These are phyloP conservation scores for Yamadazyma oceani DNA, from an alignment of 1,139 yeast genomes.

Conservation along the genomic window DNA sequence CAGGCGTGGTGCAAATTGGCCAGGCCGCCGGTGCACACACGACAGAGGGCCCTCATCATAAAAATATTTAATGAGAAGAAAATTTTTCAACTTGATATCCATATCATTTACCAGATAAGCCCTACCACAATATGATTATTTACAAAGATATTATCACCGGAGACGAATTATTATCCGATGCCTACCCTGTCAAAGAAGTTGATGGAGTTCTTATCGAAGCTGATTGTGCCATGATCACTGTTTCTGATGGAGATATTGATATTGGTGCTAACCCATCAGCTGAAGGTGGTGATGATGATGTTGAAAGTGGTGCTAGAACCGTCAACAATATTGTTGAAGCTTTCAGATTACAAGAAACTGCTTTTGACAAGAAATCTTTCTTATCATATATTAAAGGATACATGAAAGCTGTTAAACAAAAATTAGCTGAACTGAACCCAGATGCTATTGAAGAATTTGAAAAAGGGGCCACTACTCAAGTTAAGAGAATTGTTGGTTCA, in stretches of 20 bases:
- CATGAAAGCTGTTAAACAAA: constrained; percentile 93
- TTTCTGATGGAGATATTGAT: constrained; percentile 79
- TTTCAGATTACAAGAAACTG: constrained; percentile 95
- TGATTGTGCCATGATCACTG: constrained; percentile 80
- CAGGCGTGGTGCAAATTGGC: too few relatives aligned
- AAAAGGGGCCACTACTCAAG: constrained; percentile 95
- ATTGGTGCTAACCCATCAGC: constrained; percentile 99
- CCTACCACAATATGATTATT: too few relatives aligned
- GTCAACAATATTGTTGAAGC: constrained; percentile 99
- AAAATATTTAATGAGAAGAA: too few relatives aligned
- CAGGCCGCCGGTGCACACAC: constrained; percentile 1
- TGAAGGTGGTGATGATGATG: constrained; percentile 81
- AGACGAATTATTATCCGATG: constrained; percentile 97
- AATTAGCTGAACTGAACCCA: constrained; percentile 85
- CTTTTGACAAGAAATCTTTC: constrained; percentile 97
- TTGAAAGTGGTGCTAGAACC: constrained; percentile 81
- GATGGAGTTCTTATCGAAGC: constrained; percentile 95
- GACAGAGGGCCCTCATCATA: neutral
- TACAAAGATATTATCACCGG: constrained; percentile 78
- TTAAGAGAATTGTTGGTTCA: constrained; percentile 90
- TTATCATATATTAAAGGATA: constrained; percentile 94
- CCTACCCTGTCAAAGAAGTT: constrained; percentile 84
- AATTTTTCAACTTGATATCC: constrained; percentile 8
- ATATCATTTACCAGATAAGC: constrained; percentile 3
- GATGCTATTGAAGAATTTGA: constrained; percentile 84